Evolutionary conservation across 1,139 yeast genomes (phyloP), one percentile per base, ranked within the genome.

Genomic region (Pichia sp.): DNA sequence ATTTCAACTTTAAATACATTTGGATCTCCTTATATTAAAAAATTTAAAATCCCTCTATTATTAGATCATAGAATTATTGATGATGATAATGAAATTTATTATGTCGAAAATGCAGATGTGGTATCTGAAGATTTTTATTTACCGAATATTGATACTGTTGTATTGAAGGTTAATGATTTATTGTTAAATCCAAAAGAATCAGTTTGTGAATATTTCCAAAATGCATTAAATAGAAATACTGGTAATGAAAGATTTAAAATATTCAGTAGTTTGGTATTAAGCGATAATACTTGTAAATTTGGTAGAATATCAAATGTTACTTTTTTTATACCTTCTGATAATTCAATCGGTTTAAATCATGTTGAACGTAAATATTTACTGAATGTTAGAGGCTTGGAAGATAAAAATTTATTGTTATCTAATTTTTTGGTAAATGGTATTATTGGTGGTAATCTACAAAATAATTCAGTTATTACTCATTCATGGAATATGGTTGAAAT

Each of bases 91-190:
- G 50, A 46, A 11, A 37, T 47, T 0, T 58, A 66, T 37, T 51
- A 54, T 26, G 65, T 80, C n/a, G 86, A 82, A 55, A 64, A 68
- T 24, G 60, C 71, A 1, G 69, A 74, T 1, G 72, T 87, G 3
- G 75, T 85, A 3, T 87, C 82, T 30, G 61, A 72, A 0, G 87
- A 87, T 58, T 61, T 82, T 39, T 65, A 67, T 47, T 92, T 96
- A 2, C 74, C 76, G 36, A 78, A 81, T 43, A 86, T 81, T 54
- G 70, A 80, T 52, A 83, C 95, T 0, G 77, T 78, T 27, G 79
- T 90, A 7, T 95, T 87, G 50, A 92, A 87, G 0, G 69, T 87
- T 3, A 82, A 82, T 50, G 57, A 66, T 8, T 57, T 81, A 6
- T 56, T 85, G 5, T 47, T 40, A 4, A 53, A 59, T 29, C 47